Evolutionary conservation across 768 basidiomycete species (phyloP), one percentile per base, ranked within the genome.

Genomic region (Suillus hirtellus): DNA sequence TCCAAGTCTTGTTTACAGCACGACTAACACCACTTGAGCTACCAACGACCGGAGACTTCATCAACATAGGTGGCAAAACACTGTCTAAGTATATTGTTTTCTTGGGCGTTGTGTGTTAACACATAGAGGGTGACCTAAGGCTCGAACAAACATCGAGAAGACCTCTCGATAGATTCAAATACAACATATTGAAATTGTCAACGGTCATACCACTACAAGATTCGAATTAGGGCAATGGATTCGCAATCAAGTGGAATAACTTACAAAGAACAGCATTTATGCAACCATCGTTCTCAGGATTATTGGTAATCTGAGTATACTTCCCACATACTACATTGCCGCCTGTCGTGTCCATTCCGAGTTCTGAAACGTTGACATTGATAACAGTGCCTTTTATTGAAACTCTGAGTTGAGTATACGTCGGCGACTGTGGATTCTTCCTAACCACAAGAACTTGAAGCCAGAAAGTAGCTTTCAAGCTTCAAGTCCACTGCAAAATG

Each of bases 351-450:
- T 98, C 96, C 86, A 98, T 89, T 61, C 96, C 96, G 65, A 99
- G 80, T 76, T 99, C 96, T 47, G 95, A 96, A n/a, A 97, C 95
- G 70, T 99, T 99, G 69, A 99, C 96, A 75, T 99, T 97, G 62
- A 99, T 90, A 67, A 99, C 89, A 1, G 97, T 99, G 56, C 97
- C 97, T 76, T 99, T 99, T 4, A 97, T 99, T 79, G 99, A 85
- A 43, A 99, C 97, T 59, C 96, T 96, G 46, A 96, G 86, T 71
- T 95, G 93, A 0, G 95, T 95, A 72, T 95, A 96, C 92, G 96
- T 96, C 0, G 97, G 96, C 21, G 95, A 97, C 74, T 99, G 97
- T 31, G 97, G 97, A 72, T 99, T 99, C 82, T 99, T 99, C 84
- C 99, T 99, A 62, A 99, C 97, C 52, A 93, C 93, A 49, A 99